Base-by-base conservation (phyloP, 176 grass and related monocot genomes). In the Saccharum officinarum region DNA sequence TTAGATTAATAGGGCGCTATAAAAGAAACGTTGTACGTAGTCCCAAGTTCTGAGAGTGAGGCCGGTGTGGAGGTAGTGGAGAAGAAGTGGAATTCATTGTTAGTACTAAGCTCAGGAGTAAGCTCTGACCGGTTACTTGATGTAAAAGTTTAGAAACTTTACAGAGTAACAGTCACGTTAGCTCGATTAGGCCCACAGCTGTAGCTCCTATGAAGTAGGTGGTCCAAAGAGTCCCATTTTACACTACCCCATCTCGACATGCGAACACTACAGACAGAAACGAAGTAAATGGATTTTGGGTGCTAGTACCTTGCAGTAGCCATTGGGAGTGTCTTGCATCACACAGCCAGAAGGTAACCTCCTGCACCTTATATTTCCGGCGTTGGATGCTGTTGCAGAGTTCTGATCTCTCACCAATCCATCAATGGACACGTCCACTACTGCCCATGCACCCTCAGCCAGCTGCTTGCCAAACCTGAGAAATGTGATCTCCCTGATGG, bases 401-500 rank as follows among this genome's bases (percentile, higher is more conserved):
- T 74, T 73, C 44, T 88, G 90, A 55, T 91, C 90, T 69, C 88
- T 92, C 38, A 94, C 10, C 63, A 87, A 76, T 77, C 89, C 97
- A 75, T 96, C 92, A 60, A 99, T 72, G 44, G 96, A 98, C 54
- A 95, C 88, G 33, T 98, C 96, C 14, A 86, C 96, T 16, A 98
- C 83, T 49, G 89, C 93, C 96, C 96, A 98, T 38, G 93, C 92
- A 86, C 86, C 87, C 66, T 98, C 96, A 37, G 73, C 80, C 30
- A 98, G 55, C 83, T 95, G 96, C 83, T 95, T 98, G 75, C 93
- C 94, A 77, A 95, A 98, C 62, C 96, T 83, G 67, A 98, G 89
- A 86, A 98, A 98, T 65, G 84, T 88, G 28, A 94, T 78, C 70
- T 98, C 96, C 52, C 93, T 83, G 37, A 98, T 92, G 14, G 93